A percentile compares a stretch with the other conserved stretches of the same genome.
These are phyloP conservation scores for Poterioochromonas sp. DNA, from an alignment of 352 stramenopile species.

Conservation along the genomic window DNA sequence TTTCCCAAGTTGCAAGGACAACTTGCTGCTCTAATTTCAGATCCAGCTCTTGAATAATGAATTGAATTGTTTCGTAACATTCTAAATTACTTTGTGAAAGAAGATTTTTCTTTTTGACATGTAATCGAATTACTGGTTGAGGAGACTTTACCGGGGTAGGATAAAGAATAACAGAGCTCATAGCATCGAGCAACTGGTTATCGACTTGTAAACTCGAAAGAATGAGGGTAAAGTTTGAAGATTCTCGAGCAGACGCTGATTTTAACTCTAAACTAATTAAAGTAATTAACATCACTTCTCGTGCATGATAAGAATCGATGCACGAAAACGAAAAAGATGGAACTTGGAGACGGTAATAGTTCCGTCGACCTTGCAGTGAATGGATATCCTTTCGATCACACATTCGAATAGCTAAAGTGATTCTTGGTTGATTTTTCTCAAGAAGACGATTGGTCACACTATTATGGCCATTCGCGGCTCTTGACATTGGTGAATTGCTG, in stretches of 20 bases:
- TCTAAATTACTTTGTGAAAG: background rate
- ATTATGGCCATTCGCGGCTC: background rate
- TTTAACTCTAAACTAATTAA: slow-evolving; percentile 31
- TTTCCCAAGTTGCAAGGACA: slow-evolving; percentile 41
- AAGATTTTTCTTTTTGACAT: slow-evolving; percentile 43
- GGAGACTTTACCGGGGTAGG: slow-evolving; percentile 43
- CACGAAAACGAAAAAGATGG: slow-evolving; percentile 36
- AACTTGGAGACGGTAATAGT: slow-evolving; percentile 25
- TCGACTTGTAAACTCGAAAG: slow-evolving; percentile 49
- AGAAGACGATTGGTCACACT: background rate
- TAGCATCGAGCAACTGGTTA: slow-evolving; percentile 47
- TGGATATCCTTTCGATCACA: slow-evolving; percentile 18
- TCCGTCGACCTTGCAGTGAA: too few relatives aligned
- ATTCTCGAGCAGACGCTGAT: background rate
- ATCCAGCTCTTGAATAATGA: slow-evolving; percentile 46
- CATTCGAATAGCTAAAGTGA: slow-evolving; percentile 10
- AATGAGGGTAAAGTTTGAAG: slow-evolving; percentile 42
- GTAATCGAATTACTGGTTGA: slow-evolving; percentile 42
- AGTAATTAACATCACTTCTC: slow-evolving; percentile 38
- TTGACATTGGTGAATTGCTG: background rate
- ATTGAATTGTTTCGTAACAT: slow-evolving; percentile 35
- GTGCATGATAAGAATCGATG: slow-evolving; percentile 37
- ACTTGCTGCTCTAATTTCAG: slow-evolving; percentile 43
- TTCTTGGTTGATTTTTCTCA: background rate
- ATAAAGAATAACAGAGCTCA: slow-evolving; percentile 46